phyloP scores from a whole-genome alignment of 176 grass and related monocot genomes.

The Carex scoparia region DNA sequence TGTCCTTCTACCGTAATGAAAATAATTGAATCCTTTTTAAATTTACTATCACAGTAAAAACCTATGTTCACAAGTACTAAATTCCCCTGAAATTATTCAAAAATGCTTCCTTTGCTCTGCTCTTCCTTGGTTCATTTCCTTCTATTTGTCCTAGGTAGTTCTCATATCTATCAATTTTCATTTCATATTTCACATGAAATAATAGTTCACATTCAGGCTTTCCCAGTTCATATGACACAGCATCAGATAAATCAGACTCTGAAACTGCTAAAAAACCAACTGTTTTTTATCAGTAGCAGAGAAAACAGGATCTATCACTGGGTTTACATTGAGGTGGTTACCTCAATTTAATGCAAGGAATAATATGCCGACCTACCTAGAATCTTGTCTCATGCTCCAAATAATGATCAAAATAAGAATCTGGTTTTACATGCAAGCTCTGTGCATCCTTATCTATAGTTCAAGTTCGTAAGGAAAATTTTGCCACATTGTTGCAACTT shows the following conservation, averaged over 20 bases:
- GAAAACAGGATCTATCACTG: not conserved
- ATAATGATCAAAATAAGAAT: not conserved
- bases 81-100: not conserved
- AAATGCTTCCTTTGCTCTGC: conserved; percentile 2
- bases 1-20: no score
- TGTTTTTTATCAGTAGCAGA: not conserved
- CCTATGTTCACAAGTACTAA: not conserved
- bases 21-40: not conserved
- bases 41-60: not conserved
- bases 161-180: not conserved
- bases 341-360: not conserved
- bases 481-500: not conserved
- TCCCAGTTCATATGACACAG: not conserved
- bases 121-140: not conserved
- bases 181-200: conserved; percentile 5
- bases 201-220: not conserved
- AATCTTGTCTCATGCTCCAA: not conserved
- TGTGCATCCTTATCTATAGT: not conserved
- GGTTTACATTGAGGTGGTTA: not conserved
- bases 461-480: not conserved
- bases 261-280: not conserved
- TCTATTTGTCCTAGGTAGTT: not conserved
- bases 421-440: not conserved
- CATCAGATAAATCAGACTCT: not conserved
- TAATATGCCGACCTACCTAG: not conserved